Conservation (phyloP, 768 basidiomycete species). For the Russula abietina region DNA sequence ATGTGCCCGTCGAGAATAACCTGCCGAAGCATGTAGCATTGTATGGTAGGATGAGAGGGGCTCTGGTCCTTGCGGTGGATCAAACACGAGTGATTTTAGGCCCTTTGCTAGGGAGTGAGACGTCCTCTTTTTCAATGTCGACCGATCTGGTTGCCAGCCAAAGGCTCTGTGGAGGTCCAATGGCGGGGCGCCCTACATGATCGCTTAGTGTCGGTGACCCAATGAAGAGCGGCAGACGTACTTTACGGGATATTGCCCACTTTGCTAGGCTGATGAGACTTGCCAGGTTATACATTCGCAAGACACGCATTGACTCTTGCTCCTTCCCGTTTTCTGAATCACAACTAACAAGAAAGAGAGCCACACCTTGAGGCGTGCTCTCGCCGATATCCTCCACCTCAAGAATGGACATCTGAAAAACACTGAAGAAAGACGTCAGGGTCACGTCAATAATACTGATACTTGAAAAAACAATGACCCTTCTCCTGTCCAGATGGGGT, state of each 20-base stretch:
- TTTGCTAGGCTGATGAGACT: slow-evolving; percentile 70
- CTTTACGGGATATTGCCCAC: slow-evolving; percentile 67
- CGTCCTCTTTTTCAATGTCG: slow-evolving; percentile 40
- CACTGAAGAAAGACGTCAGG: slow-evolving; percentile 37
- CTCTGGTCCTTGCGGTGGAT: slow-evolving; percentile 33
- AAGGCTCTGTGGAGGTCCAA: slow-evolving; percentile 51
- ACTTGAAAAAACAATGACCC: slow-evolving; percentile 42
- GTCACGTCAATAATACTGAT: neutral
- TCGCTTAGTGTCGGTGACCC: neutral
- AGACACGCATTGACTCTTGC: slow-evolving; percentile 45
- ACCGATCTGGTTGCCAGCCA: slow-evolving; percentile 47
- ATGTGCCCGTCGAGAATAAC: neutral
- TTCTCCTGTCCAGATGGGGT: slow-evolving; percentile 72
- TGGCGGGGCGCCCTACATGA: slow-evolving; percentile 48
- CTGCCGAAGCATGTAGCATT: neutral
- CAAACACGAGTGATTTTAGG: slow-evolving; percentile 52
- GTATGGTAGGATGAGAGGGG: slow-evolving; percentile 21
- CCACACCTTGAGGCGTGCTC: slow-evolving; percentile 62
- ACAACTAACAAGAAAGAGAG: slow-evolving; percentile 68
- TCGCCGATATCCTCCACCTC: slow-evolving; percentile 57
- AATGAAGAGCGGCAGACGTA: slow-evolving; percentile 27
- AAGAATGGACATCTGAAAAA: slow-evolving; percentile 71
- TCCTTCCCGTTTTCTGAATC: slow-evolving; percentile 51
- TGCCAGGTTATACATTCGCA: slow-evolving; percentile 80
- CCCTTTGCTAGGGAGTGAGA: slow-evolving; percentile 58